Conservation (phyloP, 2,329 filamentous ascomycete species). For the Davidsoniella virescens region DNA sequence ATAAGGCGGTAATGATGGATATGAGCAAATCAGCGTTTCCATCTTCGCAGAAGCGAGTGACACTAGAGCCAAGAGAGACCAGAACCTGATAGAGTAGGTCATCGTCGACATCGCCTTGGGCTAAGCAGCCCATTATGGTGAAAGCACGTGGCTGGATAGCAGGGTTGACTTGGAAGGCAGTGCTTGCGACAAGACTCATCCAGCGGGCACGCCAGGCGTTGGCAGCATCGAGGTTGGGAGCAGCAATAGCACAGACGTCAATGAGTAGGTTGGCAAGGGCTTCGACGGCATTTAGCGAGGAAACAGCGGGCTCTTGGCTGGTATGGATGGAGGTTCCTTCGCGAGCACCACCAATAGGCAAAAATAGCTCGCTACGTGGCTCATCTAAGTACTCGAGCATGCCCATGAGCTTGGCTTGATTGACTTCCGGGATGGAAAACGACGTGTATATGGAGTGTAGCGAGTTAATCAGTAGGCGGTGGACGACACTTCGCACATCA, state of each 20-base stretch:
- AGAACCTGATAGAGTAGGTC: slow-evolving; percentile 56
- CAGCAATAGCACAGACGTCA: slow-evolving; percentile 46
- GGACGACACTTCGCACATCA: slow-evolving; percentile 41
- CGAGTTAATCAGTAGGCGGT: slow-evolving; percentile 48
- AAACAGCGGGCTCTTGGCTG: slow-evolving; percentile 21
- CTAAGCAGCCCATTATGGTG: slow-evolving; percentile 54
- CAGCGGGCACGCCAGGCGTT: slow-evolving; percentile 56
- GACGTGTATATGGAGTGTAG: slow-evolving; percentile 52
- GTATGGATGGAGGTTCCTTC: slow-evolving; percentile 40
- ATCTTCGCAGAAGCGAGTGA: slow-evolving; percentile 48
- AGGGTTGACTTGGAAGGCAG: slow-evolving; percentile 56
- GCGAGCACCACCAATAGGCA: slow-evolving; percentile 20
- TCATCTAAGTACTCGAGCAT: slow-evolving; percentile 44
- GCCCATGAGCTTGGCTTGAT: slow-evolving; percentile 36
- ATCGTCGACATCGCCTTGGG: slow-evolving; percentile 55
- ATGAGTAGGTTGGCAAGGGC: slow-evolving; percentile 44
- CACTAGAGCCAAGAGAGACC: slow-evolving; percentile 48
- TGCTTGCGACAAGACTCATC: slow-evolving; percentile 59
- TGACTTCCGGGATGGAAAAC: slow-evolving; percentile 44
- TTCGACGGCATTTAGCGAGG: slow-evolving; percentile 23
- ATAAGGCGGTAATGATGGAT: slow-evolving; percentile 48
- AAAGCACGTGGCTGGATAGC: slow-evolving; percentile 55
- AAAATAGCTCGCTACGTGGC: slow-evolving; percentile 40
- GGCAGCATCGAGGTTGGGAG: slow-evolving; percentile 46
- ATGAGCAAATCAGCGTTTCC: slow-evolving; percentile 51